These are phyloP conservation scores for Pyrenophora tritici-repentis DNA, from an alignment of 2,329 filamentous ascomycete species.

Conservation along the genomic window DNA sequence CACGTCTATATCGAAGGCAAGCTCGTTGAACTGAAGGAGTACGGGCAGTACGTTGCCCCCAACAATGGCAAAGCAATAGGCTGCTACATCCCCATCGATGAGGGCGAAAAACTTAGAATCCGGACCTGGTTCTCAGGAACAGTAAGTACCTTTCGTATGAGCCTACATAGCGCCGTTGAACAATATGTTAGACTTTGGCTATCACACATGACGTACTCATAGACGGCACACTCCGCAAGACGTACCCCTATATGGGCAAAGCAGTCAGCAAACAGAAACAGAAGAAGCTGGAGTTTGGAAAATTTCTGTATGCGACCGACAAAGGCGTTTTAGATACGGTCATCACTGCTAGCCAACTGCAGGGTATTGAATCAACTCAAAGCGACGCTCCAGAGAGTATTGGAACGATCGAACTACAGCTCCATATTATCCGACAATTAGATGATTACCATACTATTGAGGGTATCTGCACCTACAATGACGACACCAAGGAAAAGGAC, in stretches of 20 bases:
- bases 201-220: slow-evolving; percentile 44
- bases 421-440: slow-evolving; percentile 33
- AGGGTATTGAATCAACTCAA: slow-evolving; percentile 34
- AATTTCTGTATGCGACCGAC: slow-evolving; percentile 22
- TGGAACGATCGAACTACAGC: slow-evolving; percentile 40
- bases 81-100: slow-evolving; percentile 46
- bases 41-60: slow-evolving; percentile 33
- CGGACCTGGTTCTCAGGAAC: slow-evolving; percentile 39
- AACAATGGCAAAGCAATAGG: slow-evolving; percentile 32
- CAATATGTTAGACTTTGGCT: slow-evolving; percentile 20
- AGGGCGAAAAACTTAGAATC: slow-evolving; percentile 41
- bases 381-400: slow-evolving; percentile 22
- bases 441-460: slow-evolving; percentile 19
- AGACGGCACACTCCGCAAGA: slow-evolving; percentile 45
- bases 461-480: slow-evolving; percentile 20
- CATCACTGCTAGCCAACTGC: slow-evolving; percentile 88
- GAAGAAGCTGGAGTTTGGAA: slow-evolving; percentile 29
- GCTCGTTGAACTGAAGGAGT: slow-evolving; percentile 39
- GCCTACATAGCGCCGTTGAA: not conserved
- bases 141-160: slow-evolving; percentile 14
- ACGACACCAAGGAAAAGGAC: not conserved
- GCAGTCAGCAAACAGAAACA: slow-evolving; percentile 19
- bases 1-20: slow-evolving; percentile 31
- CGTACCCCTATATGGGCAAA: slow-evolving; percentile 11
- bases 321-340: slow-evolving; percentile 77